Evolutionary conservation across 352 stramenopile species (phyloP).

Genomic region (Sclerospora graminicola): DNA sequence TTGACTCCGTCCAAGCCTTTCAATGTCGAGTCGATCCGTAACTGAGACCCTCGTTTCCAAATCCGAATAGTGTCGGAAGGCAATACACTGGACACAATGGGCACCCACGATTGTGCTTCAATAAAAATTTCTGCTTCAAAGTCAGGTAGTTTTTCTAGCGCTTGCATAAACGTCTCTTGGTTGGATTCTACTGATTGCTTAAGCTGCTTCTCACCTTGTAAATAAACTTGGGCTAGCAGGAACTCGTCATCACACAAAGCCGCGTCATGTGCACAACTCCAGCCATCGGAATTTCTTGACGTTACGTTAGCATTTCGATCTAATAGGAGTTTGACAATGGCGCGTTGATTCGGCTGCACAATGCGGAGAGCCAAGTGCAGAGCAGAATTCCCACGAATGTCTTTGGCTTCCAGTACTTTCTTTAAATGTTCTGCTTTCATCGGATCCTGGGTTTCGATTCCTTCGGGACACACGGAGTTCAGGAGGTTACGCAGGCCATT

Average conservation of each 20-base stretch:
- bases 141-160: constrained; percentile 57
- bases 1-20: constrained; percentile 70
- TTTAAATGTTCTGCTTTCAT: constrained; percentile 12
- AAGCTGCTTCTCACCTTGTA: constrained; percentile 51
- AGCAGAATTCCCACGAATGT: constrained; percentile 54
- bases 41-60: constrained; percentile 53
- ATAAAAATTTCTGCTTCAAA: constrained; percentile 78
- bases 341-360: constrained; percentile 45
- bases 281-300: constrained; percentile 35
- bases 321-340: constrained; percentile 51
- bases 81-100: constrained; percentile 65
- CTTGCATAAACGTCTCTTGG: constrained; percentile 47
- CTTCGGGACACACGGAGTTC: constrained; percentile 6
- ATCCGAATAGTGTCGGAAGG: constrained; percentile 67
- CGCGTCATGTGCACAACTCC: constrained; percentile 69
- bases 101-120: constrained; percentile 73
- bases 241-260: constrained; percentile 69
- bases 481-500: constrained; percentile 26
- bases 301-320: constrained; percentile 25
- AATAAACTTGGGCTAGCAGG: constrained; percentile 56
- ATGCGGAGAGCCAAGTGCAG: constrained; percentile 65
- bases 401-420: constrained; percentile 40
- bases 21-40: constrained; percentile 60
- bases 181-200: constrained; percentile 29
- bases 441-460: constrained; percentile 2